These are phyloP conservation scores for Ephemerocybe angulata DNA, from an alignment of 768 basidiomycete genomes.

Conservation along the genomic window DNA sequence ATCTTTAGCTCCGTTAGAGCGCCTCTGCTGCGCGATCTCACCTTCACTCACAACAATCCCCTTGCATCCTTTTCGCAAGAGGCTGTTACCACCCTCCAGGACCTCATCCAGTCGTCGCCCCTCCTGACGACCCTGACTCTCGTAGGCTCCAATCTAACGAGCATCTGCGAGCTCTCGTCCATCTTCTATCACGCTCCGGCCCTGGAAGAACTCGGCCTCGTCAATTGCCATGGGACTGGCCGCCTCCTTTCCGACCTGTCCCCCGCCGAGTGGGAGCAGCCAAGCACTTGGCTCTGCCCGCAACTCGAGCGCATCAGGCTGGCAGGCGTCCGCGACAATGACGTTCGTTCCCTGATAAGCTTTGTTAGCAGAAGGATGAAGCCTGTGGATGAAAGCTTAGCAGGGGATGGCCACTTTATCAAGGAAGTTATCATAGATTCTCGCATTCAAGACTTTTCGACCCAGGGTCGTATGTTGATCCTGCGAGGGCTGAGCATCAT, in stretches of 20 bases:
- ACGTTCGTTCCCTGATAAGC: neutral
- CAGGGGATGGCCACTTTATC: neutral
- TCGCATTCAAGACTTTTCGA: constrained; percentile 1
- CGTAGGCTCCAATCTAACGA: constrained; percentile 14
- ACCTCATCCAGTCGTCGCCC: constrained; percentile 15
- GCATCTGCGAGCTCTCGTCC: constrained; percentile 6
- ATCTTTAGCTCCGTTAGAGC: constrained; percentile 16
- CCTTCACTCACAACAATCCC: constrained; percentile 10
- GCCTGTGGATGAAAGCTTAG: neutral
- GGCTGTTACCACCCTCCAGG: constrained; percentile 9
- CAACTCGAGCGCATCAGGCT: constrained; percentile 12
- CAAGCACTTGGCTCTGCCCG: constrained; percentile 13
- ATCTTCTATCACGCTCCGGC: constrained; percentile 9
- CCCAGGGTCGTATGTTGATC: neutral
- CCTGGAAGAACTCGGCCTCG: constrained; percentile 12
- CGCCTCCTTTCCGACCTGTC: constrained; percentile 14
- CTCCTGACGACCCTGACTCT: constrained; percentile 10
- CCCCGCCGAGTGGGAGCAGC: neutral
- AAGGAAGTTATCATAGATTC: neutral
- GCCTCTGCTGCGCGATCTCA: constrained; percentile 13
- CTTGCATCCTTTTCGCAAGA: constrained; percentile 7
- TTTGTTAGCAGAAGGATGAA: constrained; percentile 1
- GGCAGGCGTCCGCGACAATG: constrained; percentile 10
- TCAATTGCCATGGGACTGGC: constrained; percentile 10
- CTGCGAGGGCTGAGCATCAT: constrained; percentile 1